Evolutionary conservation across 805 yeast genomes (phyloP), one percentile per base, ranked within the genome.

Genomic region (Saccharomycopsis sp.): DNA sequence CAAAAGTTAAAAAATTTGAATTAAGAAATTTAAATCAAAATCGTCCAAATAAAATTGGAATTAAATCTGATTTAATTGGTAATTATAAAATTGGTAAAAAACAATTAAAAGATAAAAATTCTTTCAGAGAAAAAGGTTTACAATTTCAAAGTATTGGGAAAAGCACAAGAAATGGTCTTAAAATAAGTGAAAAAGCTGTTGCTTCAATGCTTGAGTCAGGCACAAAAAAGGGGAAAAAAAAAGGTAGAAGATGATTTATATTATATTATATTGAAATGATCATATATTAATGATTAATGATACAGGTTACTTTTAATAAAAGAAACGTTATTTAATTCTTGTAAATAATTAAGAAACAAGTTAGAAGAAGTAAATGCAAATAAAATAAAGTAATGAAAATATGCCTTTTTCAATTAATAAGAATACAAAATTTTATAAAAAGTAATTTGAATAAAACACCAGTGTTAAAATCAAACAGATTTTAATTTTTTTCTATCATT

Each of bases 111-210:
- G 60, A 56, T 25, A 58, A 66, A 37, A 53, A 36, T 15, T 61
- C 63, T 21, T 52, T 58, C 39, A 69, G 95, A 55, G 81, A 83
- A 50, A 70, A 84, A 46, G 97, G 96, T 3, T 67, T 89, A 49
- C 74, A 78, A 58, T 79, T 89, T 45, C 67, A 79, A 48, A 68
- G 77, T 25, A 74, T 87, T 27, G 96, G 96, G 15, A 72, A 66
- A 55, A 71, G 76, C 21, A 86, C 95, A 0, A 65, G 80, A 47
- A 79, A 84, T 49, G 96, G 96, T 2, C 62, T 88, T 47, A 68
- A 77, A 14, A 70, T 87, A 18, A 72, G 85, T 12, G 72, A 74
- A 47, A 61, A 58, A 14, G 95, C 86, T 37, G 76, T 86, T 37
- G 79, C 69, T 20, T 66, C 62, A 35, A 57, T 70, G 31, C 61